These are phyloP conservation scores for Yamadazyma olivae DNA, from an alignment of 805 yeast species.

Conservation along the genomic window DNA sequence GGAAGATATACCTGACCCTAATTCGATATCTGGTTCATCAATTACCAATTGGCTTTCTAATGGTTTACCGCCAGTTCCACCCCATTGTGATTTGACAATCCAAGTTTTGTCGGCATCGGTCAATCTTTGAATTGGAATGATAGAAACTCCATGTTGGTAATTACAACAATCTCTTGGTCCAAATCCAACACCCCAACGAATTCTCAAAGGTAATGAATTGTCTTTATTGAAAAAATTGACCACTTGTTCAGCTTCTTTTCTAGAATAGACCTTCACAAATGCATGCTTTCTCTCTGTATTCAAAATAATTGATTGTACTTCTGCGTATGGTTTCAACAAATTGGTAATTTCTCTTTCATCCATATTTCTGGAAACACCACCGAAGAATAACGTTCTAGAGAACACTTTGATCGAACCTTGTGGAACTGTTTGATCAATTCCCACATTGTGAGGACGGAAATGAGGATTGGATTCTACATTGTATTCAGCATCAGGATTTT, in stretches of 20 bases:
- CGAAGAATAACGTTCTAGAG: slow-evolving; percentile 89
- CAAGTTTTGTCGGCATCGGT: slow-evolving; percentile 94
- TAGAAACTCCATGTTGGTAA: slow-evolving; percentile 84
- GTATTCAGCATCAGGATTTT: slow-evolving; percentile 25
- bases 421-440: slow-evolving; percentile 68
- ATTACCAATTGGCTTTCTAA: slow-evolving; percentile 74
- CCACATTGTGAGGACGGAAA: slow-evolving; percentile 70
- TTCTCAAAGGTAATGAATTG: slow-evolving; percentile 64
- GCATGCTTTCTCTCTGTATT: slow-evolving; percentile 93
- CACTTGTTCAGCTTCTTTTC: slow-evolving; percentile 87
- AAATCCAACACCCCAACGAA: slow-evolving; percentile 98
- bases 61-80: slow-evolving; percentile 92
- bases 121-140: slow-evolving; percentile 80
- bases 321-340: slow-evolving; percentile 79
- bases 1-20: slow-evolving; percentile 90
- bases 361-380: slow-evolving; percentile 87
- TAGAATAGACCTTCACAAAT: slow-evolving; percentile 88
- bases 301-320: slow-evolving; percentile 85
- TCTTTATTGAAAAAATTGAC: slow-evolving; percentile 69
- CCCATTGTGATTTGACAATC: slow-evolving; percentile 91
- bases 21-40: slow-evolving; percentile 97
- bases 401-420: slow-evolving; percentile 77
- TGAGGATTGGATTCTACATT: slow-evolving; percentile 73
- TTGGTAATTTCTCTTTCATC: slow-evolving; percentile 68
- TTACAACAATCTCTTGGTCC: slow-evolving; percentile 99